A percentile compares a stretch with the other conserved stretches of the same genome.
phyloP scores from a whole-genome alignment of 1,284 basidiomycete species.

The Pseudozyma hubeiensis region DNA sequence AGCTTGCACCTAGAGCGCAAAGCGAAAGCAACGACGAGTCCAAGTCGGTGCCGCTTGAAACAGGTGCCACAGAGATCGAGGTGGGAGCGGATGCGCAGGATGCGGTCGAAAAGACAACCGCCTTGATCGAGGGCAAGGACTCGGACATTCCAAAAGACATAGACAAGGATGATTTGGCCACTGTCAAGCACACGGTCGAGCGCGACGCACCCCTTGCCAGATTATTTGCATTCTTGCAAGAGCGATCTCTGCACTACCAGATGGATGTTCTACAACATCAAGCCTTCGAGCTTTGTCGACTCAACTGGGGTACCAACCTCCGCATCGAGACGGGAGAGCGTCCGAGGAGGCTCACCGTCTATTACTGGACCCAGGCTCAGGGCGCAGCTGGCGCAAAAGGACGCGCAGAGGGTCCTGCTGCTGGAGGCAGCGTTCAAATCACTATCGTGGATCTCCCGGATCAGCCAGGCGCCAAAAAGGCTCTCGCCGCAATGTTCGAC shows the following conservation, averaged over 20 bases:
- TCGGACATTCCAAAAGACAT: not conserved
- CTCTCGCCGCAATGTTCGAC: constrained; percentile 29
- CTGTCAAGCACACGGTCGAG: not conserved
- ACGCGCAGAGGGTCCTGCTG: constrained; percentile 23
- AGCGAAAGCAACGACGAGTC: constrained; percentile 4
- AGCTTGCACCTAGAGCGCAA: constrained; percentile 40
- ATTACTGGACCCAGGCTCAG: constrained; percentile 56
- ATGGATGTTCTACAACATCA: constrained; percentile 64
- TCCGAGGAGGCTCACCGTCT: constrained; percentile 40
- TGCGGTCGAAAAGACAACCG: constrained; percentile 3
- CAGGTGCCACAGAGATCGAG: constrained; percentile 9
- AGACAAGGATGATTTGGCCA: not conserved
- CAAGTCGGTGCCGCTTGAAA: constrained; percentile 7
- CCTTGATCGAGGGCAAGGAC: not conserved
- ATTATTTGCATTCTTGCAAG: constrained; percentile 59
- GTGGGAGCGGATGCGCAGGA: constrained; percentile 9
- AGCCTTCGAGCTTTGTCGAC: constrained; percentile 49
- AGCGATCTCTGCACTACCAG: constrained; percentile 63
- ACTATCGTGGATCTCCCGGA: constrained; percentile 37
- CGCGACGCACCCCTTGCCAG: constrained; percentile 47
- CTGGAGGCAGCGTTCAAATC: constrained; percentile 40
- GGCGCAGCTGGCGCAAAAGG: constrained; percentile 13
- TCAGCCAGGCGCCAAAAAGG: constrained; percentile 21
- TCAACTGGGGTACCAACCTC: constrained; percentile 59
- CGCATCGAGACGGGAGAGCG: constrained; percentile 32